Evolutionary conservation across 1,139 yeast genomes (phyloP), one percentile per base, ranked within the genome.

Genomic region (Pichia sp.): DNA sequence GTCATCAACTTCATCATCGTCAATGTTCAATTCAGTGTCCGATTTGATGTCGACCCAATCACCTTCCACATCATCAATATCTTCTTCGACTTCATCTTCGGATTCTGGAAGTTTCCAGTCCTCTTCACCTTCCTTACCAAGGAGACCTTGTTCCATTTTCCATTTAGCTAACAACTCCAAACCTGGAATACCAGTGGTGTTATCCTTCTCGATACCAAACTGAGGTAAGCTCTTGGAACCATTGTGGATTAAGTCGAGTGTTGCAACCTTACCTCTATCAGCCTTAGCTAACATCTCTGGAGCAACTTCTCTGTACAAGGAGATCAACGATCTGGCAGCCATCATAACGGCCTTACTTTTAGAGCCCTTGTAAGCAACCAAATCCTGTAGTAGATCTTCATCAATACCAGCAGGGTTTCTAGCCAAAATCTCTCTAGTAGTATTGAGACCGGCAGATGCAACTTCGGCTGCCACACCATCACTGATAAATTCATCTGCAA

Each of bases 391-490:
- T 40, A 91, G 64, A 2, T 88, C 75, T 36, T 81, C 77, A 39
- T 87, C 96, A 49, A 91, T 86, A 25, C 97, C 94, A 45, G 91
- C 68, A 14, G 98, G 97, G 9, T 94, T 93, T 66, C 98, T 79
- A 2, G 95, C 63, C 45, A 91, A 71, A 42, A 91, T 85, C 61
- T 91, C 98, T 49, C 97, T 70, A 43, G 91, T 88, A 6, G 97
- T 85, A 59, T 91, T 91, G 46, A 91, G 69, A 52, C 99, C 99
- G 4, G 97, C 97, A 34, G 96, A 87, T 11, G 97, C 96, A 38
- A 88, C 98, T 62, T 91, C 96, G 18, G 95, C 80, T 10, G 97
- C 87, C 27, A 91, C 98, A 67, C 98, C 98, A 56, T 91, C 97
- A 50, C 95, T 84, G 31, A 91, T 96, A 54, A 91, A 91, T 61